Percentiles rank a stretch among this genome's conserved stretches.
phyloP scores from a whole-genome alignment of 2,329 filamentous ascomycete species.

The Sporothrix dimorphospora region DNA sequence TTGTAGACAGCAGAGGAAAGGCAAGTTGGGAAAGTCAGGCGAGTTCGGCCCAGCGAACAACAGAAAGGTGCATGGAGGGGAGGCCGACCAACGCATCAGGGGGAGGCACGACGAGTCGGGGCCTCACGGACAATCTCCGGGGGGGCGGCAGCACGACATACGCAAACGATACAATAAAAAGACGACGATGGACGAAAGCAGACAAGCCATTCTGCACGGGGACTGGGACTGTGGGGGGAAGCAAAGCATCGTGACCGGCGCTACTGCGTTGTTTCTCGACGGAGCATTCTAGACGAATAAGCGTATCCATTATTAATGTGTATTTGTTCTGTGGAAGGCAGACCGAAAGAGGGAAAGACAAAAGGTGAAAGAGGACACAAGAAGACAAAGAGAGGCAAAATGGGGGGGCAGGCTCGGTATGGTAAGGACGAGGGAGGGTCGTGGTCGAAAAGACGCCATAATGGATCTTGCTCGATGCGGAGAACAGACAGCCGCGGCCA shows the following conservation, averaged over 20 bases:
- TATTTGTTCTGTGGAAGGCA: too few species aligned
- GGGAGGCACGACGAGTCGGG: not conserved
- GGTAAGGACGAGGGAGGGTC: not conserved
- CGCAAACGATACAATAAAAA: not conserved
- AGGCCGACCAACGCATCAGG: slow-evolving; percentile 10
- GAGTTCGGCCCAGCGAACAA: not conserved
- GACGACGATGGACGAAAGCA: not conserved
- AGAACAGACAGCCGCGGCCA: not conserved
- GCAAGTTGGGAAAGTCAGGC: too few species aligned
- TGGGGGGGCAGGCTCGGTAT: not conserved
- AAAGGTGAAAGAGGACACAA: not conserved
- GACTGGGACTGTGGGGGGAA: not conserved
- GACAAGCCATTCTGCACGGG: not conserved
- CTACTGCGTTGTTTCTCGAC: not conserved
- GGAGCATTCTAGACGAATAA: not conserved
- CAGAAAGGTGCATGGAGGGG: not conserved
- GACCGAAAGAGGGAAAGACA: not conserved
- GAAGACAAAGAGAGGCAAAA: not conserved
- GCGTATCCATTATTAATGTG: not conserved
- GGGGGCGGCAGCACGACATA: slow-evolving; percentile 1
- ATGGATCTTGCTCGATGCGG: not conserved
- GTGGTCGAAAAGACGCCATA: not conserved
- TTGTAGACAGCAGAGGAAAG: not conserved
- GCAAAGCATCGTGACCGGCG: not conserved
- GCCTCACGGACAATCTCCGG: not conserved